Evolutionary conservation across 2,329 filamentous ascomycete genomes (phyloP).

Genomic region (Exophiala calicioides): DNA sequence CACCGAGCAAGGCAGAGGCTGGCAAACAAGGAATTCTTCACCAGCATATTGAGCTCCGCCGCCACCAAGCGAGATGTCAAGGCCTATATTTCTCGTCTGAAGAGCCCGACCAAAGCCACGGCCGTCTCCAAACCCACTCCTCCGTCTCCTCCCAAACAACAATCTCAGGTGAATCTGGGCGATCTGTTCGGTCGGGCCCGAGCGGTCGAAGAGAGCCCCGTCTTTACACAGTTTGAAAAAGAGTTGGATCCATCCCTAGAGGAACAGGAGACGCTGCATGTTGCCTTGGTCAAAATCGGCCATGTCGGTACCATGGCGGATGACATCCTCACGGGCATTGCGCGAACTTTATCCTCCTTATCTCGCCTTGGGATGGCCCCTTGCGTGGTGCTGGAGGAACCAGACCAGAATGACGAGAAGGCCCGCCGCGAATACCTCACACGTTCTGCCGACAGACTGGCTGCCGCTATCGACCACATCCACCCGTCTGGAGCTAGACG

Average conservation of each 20-base stretch:
- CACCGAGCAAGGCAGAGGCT: constrained; percentile 47
- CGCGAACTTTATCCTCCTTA: constrained; percentile 80
- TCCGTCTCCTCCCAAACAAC: constrained; percentile 28
- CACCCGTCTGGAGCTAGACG: constrained; percentile 68
- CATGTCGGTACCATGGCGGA: constrained; percentile 71
- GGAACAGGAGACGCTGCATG: constrained; percentile 60
- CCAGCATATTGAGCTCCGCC: constrained; percentile 82
- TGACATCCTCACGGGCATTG: constrained; percentile 70
- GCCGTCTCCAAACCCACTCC: constrained; percentile 25
- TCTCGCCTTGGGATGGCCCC: constrained; percentile 78
- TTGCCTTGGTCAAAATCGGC: constrained; percentile 83
- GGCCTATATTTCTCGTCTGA: constrained; percentile 86
- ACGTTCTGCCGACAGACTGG: constrained; percentile 71
- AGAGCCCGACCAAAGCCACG: constrained; percentile 39
- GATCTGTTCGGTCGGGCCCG: constrained; percentile 60
- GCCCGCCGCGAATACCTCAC: constrained; percentile 50
- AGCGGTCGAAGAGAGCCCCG: constrained; percentile 60
- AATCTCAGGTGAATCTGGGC: constrained; percentile 48
- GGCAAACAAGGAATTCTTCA: constrained; percentile 72
- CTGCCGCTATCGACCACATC: constrained; percentile 71
- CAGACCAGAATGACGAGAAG: constrained; percentile 36
- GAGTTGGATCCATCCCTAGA: constrained; percentile 39
- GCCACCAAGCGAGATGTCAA: constrained; percentile 92
- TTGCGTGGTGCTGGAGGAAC: constrained; percentile 73
- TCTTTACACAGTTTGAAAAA: constrained; percentile 58